Conservation (phyloP, 148 eudicot genomes). For the Amaranthus palmeri region DNA sequence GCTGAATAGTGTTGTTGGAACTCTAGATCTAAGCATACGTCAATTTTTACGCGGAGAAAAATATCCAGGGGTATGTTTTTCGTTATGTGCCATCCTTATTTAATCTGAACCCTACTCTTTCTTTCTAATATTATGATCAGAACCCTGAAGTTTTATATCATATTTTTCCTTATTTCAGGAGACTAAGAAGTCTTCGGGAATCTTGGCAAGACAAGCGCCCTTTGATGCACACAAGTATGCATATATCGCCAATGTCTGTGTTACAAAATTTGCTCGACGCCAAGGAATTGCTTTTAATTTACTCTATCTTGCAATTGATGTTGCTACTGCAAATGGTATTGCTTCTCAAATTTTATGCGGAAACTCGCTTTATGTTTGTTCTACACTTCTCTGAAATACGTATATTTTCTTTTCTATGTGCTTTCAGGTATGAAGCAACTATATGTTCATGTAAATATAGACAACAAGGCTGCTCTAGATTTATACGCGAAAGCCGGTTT, state of each 20-base stretch:
- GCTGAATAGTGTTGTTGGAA: slow-evolving; percentile 73
- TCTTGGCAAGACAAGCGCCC: slow-evolving; percentile 51
- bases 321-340: slow-evolving; percentile 50
- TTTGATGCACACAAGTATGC: slow-evolving; percentile 60
- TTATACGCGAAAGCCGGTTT: slow-evolving; percentile 65
- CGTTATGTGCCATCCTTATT: not conserved
- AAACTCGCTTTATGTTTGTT: slow-evolving; percentile 9
- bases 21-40: slow-evolving; percentile 68
- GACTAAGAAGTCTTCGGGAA: slow-evolving; percentile 33
- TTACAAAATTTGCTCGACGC: slow-evolving; percentile 65
- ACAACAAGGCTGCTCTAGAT: slow-evolving; percentile 65
- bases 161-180: slow-evolving; percentile 37
- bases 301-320: slow-evolving; percentile 53
- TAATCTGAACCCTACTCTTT: not conserved
- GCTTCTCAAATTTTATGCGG: not conserved
- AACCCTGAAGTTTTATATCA: not conserved
- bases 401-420: slow-evolving; percentile 1
- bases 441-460: slow-evolving; percentile 73
- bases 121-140: too few relatives aligned
- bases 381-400: not conserved
- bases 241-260: slow-evolving; percentile 70
- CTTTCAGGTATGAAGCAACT: slow-evolving; percentile 56
- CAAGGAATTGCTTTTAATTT: slow-evolving; percentile 69
- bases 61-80: slow-evolving; percentile 62
- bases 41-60: slow-evolving; percentile 63